Percentiles rank a stretch among this genome's conserved stretches.
These are phyloP conservation scores for Cicer judaicum DNA, from an alignment of 306 rosid genomes.

Conservation along the genomic window DNA sequence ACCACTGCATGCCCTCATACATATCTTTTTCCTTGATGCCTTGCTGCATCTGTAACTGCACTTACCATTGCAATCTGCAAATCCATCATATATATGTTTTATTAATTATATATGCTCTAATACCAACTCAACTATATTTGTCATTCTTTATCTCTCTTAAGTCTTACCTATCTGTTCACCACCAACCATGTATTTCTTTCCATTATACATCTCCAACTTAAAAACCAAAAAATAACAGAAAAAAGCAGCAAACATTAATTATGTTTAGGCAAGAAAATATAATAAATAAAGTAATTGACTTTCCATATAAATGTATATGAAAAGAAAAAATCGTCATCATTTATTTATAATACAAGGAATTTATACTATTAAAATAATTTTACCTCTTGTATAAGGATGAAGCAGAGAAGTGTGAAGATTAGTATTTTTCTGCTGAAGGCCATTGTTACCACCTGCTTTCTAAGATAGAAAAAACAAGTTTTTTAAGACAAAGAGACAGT, in stretches of 20 bases:
- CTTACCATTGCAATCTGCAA: conserved; percentile 46
- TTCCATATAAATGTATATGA: background rate
- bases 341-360: no score
- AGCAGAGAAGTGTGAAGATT: conserved; percentile 43
- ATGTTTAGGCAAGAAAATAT: background rate
- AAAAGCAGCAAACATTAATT: background rate
- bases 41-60: conserved; percentile 51
- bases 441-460: conserved; percentile 37
- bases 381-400: conserved; percentile 48
- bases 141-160: background rate
- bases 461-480: conserved; percentile 12
- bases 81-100: no score
- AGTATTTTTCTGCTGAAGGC: conserved; percentile 33
- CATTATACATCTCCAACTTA: conserved; percentile 46
- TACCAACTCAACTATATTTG: no score
- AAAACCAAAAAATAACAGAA: background rate
- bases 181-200: conserved; percentile 37
- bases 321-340: no score
- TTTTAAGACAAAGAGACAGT: conserved; percentile 8
- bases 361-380: background rate
- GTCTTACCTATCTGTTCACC: conserved; percentile 46
- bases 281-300: background rate
- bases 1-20: conserved; percentile 48
- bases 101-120: no score
- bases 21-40: conserved; percentile 39